A percentile compares a stretch with the other conserved stretches of the same genome.
Conservation (phyloP, 495 filamentous ascomycete genomes). For the Neurospora cerealis region DNA sequence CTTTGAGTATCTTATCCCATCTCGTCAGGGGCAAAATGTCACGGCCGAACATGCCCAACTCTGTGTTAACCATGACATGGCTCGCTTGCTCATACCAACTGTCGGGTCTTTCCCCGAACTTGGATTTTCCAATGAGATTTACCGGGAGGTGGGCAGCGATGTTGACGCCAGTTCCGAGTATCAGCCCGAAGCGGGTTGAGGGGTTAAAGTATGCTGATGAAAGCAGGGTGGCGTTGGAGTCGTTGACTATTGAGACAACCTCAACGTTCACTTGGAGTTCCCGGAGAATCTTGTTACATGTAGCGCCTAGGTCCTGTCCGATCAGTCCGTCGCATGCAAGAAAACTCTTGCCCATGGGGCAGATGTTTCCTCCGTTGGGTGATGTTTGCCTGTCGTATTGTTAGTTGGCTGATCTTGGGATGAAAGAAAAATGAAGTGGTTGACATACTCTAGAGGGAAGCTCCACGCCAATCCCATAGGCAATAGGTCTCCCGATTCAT, state of each 20-base stretch:
- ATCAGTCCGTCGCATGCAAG: conserved; percentile 40
- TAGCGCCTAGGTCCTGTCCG: conserved; percentile 41
- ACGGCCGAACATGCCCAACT: conserved; percentile 70
- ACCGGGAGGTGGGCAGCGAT: conserved; percentile 44
- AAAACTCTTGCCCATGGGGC: conserved; percentile 82
- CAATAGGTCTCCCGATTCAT: conserved; percentile 16
- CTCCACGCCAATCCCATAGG: conserved; percentile 73
- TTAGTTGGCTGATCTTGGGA: conserved; percentile 7
- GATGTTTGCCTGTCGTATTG: conserved; percentile 56
- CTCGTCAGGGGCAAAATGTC: conserved; percentile 60
- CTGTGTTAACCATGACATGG: conserved; percentile 69
- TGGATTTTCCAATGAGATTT: conserved; percentile 37
- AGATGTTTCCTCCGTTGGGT: conserved; percentile 60
- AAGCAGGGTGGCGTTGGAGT: conserved; percentile 69
- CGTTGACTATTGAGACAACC: conserved; percentile 75
- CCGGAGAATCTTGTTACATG: conserved; percentile 39
- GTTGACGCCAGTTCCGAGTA: conserved; percentile 49
- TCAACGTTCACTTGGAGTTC: conserved; percentile 43
- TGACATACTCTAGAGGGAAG: conserved; percentile 72
- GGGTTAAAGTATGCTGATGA: conserved; percentile 64
- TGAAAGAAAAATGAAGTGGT: neutral
- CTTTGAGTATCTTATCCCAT: conserved; percentile 60
- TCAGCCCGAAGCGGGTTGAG: conserved; percentile 49
- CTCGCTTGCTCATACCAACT: conserved; percentile 46
- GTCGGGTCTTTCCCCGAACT: conserved; percentile 41